These are phyloP conservation scores for Ammopiptanthus mongolicus DNA, from an alignment of 306 rosid species.

Conservation along the genomic window DNA sequence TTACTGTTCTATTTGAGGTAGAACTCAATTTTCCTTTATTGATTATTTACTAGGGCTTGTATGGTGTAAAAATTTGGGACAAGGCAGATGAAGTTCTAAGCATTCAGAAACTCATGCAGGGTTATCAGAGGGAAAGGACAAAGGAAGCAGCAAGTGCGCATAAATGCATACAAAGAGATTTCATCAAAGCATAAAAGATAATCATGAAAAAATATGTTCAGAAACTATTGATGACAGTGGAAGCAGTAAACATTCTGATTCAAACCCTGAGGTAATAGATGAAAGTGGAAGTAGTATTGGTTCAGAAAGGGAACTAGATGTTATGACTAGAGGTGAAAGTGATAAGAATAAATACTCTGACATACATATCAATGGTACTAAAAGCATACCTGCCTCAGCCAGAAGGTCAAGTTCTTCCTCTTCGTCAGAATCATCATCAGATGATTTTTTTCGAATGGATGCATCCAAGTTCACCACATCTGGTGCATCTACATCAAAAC, in stretches of 20 bases:
- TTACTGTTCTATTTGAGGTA: background rate
- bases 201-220: background rate
- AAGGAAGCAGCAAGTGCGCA: constrained; percentile 22
- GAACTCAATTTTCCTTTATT: background rate
- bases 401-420: constrained; percentile 28
- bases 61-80: constrained; percentile 7
- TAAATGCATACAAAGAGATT: constrained; percentile 16
- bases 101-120: constrained; percentile 17
- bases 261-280: background rate
- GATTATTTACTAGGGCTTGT: background rate
- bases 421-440: constrained; percentile 24
- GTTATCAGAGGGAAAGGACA: constrained; percentile 22
- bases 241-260: background rate
- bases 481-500: background rate
- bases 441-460: constrained; percentile 25
- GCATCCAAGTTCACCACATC: background rate
- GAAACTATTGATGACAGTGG: constrained; percentile 13
- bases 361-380: constrained; percentile 13
- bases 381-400: constrained; percentile 6
- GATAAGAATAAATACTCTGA: constrained; percentile 1
- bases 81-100: background rate
- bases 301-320: constrained; percentile 15
- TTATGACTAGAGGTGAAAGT: constrained; percentile 11
- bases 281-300: constrained; percentile 21
- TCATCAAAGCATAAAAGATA: constrained; percentile 16